Evolutionary conservation across 2,329 filamentous ascomycete genomes (phyloP), one percentile per base, ranked within the genome.

Genomic region (Fusarium concolor): DNA sequence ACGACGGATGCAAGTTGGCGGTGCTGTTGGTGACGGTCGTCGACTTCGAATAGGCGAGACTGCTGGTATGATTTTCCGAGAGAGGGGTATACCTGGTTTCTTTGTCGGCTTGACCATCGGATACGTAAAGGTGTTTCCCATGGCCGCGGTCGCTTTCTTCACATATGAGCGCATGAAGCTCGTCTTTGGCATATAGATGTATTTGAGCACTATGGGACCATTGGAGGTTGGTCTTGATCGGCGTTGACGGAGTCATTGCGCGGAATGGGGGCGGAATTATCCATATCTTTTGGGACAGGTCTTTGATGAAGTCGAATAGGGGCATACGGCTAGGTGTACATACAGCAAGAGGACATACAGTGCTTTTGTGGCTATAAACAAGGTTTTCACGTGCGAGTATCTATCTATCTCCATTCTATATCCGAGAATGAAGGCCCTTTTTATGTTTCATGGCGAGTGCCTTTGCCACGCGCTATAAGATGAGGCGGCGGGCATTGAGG

Each of bases 71-170:
- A 96, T 99, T 67, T 89, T 89, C 71, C 82, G 85, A 44, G 93
- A 97, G 80, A 86, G 85, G 57, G 96, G 96, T 0, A 80, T 90
- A 61, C 85, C 86, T 50, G 96, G 96, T 0, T 98, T 97, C 82
- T 99, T 93, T 79, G 90, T 98, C 12, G 96, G 96, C 0, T 81
- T 99, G 77, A 93, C 92, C 2, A 97, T 99, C 79, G 96, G 96
- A 10, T 99, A 98, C 79, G 87, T 94, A 75, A 99, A 99, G 82
- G 88, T 98, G 51, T 85, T 97, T 65, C 96, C 96, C 5, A 91
- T 99, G 92, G 89, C 82, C 28, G 96, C 96, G 14, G 84, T 87
- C 54, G 85, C 84, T 71, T 90, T 90, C 75, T 90, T 87, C 75
- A 88, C 87, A 17, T 90, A 90, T 72, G 88, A 90, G 78, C 83